A percentile compares a stretch with the other conserved stretches of the same genome.
Evolutionary conservation across 177 flowering plant species (phyloP).

Genomic region (Telopea speciosissima): DNA sequence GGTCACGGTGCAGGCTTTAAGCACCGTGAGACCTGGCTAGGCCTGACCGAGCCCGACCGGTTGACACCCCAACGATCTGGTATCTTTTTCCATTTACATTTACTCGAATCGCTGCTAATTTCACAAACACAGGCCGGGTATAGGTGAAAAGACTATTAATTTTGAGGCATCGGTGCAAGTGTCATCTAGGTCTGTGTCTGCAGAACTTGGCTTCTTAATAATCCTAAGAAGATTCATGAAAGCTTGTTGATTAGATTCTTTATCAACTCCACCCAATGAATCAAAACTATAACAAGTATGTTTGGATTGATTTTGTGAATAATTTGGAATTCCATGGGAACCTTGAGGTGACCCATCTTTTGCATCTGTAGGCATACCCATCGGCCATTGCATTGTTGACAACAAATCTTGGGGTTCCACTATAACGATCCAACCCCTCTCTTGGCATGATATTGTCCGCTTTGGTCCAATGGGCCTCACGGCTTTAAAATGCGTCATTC

Average conservation of each 20-base stretch:
- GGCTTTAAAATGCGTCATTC: too few relatives aligned
- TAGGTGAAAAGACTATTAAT: conserved; percentile 57
- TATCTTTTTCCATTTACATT: too few relatives aligned
- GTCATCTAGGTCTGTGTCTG: conserved; percentile 21
- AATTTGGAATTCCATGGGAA: conserved; percentile 59
- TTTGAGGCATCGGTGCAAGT: conserved; percentile 32
- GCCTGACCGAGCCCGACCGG: too few relatives aligned
- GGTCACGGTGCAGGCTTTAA: too few relatives aligned
- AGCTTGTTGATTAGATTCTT: conserved; percentile 54
- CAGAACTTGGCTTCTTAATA: conserved; percentile 23
- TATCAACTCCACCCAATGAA: conserved; percentile 49
- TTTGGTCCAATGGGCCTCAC: too few relatives aligned
- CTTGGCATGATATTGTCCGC: too few relatives aligned
- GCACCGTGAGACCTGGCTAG: too few relatives aligned
- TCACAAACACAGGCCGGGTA: too few relatives aligned
- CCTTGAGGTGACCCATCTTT: conserved; percentile 15
- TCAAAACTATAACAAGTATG: conserved; percentile 71
- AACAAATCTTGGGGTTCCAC: conserved; percentile 18
- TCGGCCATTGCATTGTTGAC: conserved; percentile 17
- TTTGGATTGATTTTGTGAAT: conserved; percentile 63
- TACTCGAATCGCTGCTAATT: too few relatives aligned
- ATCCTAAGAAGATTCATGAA: conserved; percentile 46
- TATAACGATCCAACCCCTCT: too few relatives aligned
- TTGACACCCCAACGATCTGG: too few relatives aligned
- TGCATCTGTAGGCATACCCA: conserved; percentile 13